Percentiles rank a stretch among this genome's conserved stretches.
Evolutionary conservation across 352 stramenopile genomes (phyloP).

Genomic region (Phytophthora syringae): DNA sequence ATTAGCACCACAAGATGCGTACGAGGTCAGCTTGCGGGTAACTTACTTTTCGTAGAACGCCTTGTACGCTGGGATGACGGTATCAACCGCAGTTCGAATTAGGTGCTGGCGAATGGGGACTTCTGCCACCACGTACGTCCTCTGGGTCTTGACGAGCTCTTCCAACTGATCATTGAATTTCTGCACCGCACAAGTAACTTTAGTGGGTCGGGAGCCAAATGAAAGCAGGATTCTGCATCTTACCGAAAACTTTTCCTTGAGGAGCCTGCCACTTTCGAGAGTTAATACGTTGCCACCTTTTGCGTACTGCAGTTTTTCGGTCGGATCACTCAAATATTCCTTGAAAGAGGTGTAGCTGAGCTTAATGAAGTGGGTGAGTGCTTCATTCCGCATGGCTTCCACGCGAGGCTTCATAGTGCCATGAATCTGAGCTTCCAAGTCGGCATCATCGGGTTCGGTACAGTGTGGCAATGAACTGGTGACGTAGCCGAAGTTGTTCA

Average conservation of each 20-base stretch:
- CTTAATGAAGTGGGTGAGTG: slow-evolving; percentile 86
- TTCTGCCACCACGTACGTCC: slow-evolving; percentile 88
- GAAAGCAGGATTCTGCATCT: background rate
- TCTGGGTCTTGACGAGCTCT: slow-evolving; percentile 71
- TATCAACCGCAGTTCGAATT: slow-evolving; percentile 81
- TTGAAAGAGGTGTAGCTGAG: slow-evolving; percentile 77
- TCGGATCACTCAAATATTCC: slow-evolving; percentile 76
- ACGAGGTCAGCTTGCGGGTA: background rate
- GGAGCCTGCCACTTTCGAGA: slow-evolving; percentile 87
- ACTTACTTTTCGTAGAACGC: slow-evolving; percentile 91
- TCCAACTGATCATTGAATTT: slow-evolving; percentile 80
- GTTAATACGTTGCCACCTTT: slow-evolving; percentile 86
- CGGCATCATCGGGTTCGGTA: slow-evolving; percentile 38
- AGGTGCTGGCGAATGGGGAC: slow-evolving; percentile 83
- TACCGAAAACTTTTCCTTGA: slow-evolving; percentile 94
- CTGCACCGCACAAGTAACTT: slow-evolving; percentile 27
- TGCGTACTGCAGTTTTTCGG: slow-evolving; percentile 87
- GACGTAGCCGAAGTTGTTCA: slow-evolving; percentile 95
- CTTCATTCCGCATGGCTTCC: slow-evolving; percentile 84
- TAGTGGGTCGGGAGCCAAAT: background rate
- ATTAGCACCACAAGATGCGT: slow-evolving; percentile 1
- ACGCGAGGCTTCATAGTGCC: slow-evolving; percentile 82
- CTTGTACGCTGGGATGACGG: slow-evolving; percentile 91
- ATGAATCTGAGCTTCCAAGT: slow-evolving; percentile 61
- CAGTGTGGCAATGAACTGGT: slow-evolving; percentile 78